These are phyloP conservation scores for Conticribra guillardii DNA, from an alignment of 108 stramenopile genomes.

Conservation along the genomic window DNA sequence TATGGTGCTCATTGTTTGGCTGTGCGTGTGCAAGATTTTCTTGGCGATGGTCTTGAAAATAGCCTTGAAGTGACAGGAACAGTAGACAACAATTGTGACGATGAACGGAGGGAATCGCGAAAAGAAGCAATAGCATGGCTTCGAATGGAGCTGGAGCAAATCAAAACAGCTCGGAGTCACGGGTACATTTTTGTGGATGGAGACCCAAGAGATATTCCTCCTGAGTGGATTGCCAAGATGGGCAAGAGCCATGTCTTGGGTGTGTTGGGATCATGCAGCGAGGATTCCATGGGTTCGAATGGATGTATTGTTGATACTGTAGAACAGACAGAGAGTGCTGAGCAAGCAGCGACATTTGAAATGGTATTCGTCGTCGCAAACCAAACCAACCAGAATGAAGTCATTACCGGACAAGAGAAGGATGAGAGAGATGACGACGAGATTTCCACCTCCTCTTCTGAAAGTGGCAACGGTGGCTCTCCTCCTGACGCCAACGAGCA, in stretches of 20 bases:
- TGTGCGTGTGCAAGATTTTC: conserved; percentile 54
- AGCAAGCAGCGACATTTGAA: conserved; percentile 11
- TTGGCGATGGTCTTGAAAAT: not conserved
- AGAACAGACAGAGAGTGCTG: too few species aligned
- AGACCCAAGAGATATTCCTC: conserved; percentile 60
- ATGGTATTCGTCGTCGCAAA: conserved; percentile 19
- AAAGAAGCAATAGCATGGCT: conserved; percentile 66
- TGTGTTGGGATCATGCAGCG: conserved; percentile 26
- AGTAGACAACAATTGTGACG: conserved; percentile 3
- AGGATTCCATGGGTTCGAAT: conserved; percentile 11
- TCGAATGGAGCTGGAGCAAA: conserved; percentile 80
- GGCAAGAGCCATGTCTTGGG: conserved; percentile 55
- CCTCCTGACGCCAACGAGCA: conserved; percentile 43
- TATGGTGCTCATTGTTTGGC: conserved; percentile 73
- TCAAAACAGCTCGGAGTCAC: conserved; percentile 75
- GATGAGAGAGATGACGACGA: conserved; percentile 53
- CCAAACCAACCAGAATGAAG: too few species aligned
- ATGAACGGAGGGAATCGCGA: not conserved
- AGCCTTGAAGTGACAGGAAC: too few species aligned
- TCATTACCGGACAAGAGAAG: not conserved
- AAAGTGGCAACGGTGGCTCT: conserved; percentile 58
- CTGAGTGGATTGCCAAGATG: conserved; percentile 61
- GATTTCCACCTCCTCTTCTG: conserved; percentile 63
- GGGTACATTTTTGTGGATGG: conserved; percentile 78
- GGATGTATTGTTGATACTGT: too few species aligned